Base-by-base conservation (phyloP, 345 rosid genomes). In the Gossypium turneri region DNA sequence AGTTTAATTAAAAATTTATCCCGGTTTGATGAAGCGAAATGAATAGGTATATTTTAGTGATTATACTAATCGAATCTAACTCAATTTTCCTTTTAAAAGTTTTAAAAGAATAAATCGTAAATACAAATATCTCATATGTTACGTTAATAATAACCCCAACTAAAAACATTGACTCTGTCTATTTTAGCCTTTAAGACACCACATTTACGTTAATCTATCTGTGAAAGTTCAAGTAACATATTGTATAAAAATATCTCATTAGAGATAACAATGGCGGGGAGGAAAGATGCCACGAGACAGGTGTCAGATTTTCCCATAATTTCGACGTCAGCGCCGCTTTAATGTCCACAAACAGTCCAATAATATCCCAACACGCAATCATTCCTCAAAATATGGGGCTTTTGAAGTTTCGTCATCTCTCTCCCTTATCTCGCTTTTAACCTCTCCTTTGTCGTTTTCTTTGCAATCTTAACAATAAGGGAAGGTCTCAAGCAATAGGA, bases 371-470 rank as follows among this genome's bases (percentile, higher is more conserved):
- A 24, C 62, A 11, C 29, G 29, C 15, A 22, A 22, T 22, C 29
- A 22, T 57, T 57, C 15, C 4, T 57, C 3, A 9, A 22, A 22
- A 27, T 22, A 22, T 10, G 62, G 62, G 13, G 3, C 62, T 57
- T 11, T 22, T 52, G n/a, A 48, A 3, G 41, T 34, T 34, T 34
- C 41, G 41, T 34, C 41, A 5, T 34, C 7, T 34, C 41, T 34
- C 41, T 34, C 41, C 41, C 41, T 34, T 50, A 12, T 69, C 24
- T 48, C 43, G 29, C 72, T 52, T 25, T 60, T 60, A 15, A 22
- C 11, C 16, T 25, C 63, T 59, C 27, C 22, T 25, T 48, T 73
- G 67, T 61, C 76, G 27, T 48, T 45, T 62, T 72, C 38, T 13
- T 43, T 6, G 12, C 52, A 19, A 10, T 13, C 27, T 25, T 24